A percentile compares a stretch with the other conserved stretches of the same genome.
phyloP scores from a whole-genome alignment of 345 rosid species.

The Dipteronia sinensis region DNA sequence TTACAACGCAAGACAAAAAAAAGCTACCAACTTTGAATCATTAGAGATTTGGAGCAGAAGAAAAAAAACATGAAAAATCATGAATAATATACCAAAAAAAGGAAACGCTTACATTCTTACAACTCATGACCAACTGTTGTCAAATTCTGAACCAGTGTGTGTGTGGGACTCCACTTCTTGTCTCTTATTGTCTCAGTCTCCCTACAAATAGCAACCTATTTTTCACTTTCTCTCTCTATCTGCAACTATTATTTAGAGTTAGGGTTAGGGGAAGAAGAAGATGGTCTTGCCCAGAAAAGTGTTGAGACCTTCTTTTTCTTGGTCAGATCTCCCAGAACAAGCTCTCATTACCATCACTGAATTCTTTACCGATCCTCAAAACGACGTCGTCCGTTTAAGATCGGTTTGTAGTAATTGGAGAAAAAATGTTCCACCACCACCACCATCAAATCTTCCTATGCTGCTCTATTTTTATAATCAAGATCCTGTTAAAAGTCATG shows the following conservation, averaged over 20 bases:
- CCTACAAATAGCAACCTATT: neutral
- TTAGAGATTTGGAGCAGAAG: too few species aligned
- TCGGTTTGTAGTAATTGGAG: neutral
- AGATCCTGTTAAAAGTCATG: too few species aligned
- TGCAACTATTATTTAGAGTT: neutral
- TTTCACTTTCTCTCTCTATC: neutral
- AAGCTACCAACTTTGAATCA: too few species aligned
- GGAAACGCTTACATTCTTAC: too few species aligned
- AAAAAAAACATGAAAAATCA: too few species aligned
- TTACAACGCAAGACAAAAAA: too few species aligned
- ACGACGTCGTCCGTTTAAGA: neutral
- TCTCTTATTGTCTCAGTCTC: too few species aligned
- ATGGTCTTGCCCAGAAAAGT: too few species aligned
- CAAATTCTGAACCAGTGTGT: too few species aligned
- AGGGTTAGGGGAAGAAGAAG: neutral
- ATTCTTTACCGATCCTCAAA: neutral
- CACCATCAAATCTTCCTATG: neutral
- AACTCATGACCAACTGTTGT: too few species aligned
- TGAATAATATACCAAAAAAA: too few species aligned
- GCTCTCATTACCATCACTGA: neutral
- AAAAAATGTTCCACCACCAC: neutral
- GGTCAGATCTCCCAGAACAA: neutral
- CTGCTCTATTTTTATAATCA: neutral
- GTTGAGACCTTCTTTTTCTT: neutral
- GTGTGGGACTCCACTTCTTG: too few species aligned